phyloP scores from a whole-genome alignment of 331 rosid genomes.

The Spiraea crenata region DNA sequence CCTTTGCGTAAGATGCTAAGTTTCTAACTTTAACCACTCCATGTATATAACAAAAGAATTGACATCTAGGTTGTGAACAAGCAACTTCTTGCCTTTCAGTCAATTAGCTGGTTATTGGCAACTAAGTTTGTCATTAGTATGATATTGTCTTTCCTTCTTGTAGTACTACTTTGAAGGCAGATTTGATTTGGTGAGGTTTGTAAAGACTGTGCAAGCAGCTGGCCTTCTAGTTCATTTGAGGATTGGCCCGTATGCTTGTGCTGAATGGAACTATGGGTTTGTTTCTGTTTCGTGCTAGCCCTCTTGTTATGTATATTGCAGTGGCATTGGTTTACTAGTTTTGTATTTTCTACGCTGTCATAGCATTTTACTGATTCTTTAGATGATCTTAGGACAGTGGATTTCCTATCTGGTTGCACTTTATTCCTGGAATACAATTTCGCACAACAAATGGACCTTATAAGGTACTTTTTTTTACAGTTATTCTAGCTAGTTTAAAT shows the following conservation, averaged over 20 bases:
- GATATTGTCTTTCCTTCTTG: not conserved
- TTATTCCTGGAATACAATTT: conserved; percentile 29
- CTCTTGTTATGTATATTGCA: not conserved
- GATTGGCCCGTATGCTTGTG: conserved; percentile 82
- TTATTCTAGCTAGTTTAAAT: not conserved
- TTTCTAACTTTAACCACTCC: too few relatives aligned
- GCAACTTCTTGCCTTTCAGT: not conserved
- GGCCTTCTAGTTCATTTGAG: conserved; percentile 77
- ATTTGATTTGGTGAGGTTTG: conserved; percentile 71
- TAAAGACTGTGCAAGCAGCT: conserved; percentile 66
- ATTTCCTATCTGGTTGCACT: conserved; percentile 35
- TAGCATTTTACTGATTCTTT: not conserved
- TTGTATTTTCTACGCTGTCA: not conserved
- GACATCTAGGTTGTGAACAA: too few relatives aligned
- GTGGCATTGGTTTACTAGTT: not conserved
- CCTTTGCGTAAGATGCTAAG: too few relatives aligned
- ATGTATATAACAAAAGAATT: too few relatives aligned
- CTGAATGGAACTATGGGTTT: conserved; percentile 85
- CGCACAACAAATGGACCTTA: conserved; percentile 30
- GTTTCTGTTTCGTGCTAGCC: not conserved
- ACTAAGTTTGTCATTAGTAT: not conserved
- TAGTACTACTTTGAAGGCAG: conserved; percentile 80
- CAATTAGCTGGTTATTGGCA: not conserved
- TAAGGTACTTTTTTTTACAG: conserved; percentile 17
- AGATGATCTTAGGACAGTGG: conserved; percentile 9